A percentile compares a stretch with the other conserved stretches of the same genome.
Conservation (phyloP, 2,329 filamentous ascomycete genomes). For the Venturiaceae sp. region DNA sequence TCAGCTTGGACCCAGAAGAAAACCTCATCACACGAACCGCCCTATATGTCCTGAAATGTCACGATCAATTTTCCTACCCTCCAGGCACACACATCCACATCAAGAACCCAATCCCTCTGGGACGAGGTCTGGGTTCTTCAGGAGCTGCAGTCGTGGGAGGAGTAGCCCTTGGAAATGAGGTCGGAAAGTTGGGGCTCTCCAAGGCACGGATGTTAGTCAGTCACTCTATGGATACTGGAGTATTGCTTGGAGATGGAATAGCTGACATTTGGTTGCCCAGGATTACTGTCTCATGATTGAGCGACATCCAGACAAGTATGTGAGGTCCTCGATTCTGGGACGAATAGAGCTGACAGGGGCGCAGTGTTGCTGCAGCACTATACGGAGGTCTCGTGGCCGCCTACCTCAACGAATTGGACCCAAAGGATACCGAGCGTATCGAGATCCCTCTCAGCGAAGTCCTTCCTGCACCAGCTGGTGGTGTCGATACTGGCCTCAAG, state of each 20-base stretch:
- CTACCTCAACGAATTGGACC: conserved; percentile 84
- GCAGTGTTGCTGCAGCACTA: conserved; percentile 86
- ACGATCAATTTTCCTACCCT: conserved; percentile 78
- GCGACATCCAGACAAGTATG: conserved; percentile 30
- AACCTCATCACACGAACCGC: conserved; percentile 94
- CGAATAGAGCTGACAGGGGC: neutral
- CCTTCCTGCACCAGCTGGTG: conserved; percentile 79
- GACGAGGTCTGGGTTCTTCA: conserved; percentile 86
- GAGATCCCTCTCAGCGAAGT: conserved; percentile 95
- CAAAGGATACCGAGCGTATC: conserved; percentile 78
- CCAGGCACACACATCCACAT: conserved; percentile 84
- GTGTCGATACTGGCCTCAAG: conserved; percentile 75
- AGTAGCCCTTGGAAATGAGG: conserved; percentile 84
- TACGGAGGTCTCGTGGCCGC: conserved; percentile 97
- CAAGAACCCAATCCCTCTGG: conserved; percentile 88
- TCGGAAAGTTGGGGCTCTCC: conserved; percentile 67
- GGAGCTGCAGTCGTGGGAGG: conserved; percentile 93
- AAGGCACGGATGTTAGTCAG: conserved; percentile 63
- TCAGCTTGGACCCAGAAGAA: conserved; percentile 71
- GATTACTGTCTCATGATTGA: conserved; percentile 97
- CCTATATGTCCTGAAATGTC: conserved; percentile 88
- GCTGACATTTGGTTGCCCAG: conserved; percentile 4
- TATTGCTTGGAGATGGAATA: neutral
- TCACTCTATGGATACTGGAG: neutral
- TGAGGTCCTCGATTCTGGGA: neutral